These are phyloP conservation scores for Asparagopsis taxiformis DNA, from an alignment of 31 red algal species.

Conservation along the genomic window DNA sequence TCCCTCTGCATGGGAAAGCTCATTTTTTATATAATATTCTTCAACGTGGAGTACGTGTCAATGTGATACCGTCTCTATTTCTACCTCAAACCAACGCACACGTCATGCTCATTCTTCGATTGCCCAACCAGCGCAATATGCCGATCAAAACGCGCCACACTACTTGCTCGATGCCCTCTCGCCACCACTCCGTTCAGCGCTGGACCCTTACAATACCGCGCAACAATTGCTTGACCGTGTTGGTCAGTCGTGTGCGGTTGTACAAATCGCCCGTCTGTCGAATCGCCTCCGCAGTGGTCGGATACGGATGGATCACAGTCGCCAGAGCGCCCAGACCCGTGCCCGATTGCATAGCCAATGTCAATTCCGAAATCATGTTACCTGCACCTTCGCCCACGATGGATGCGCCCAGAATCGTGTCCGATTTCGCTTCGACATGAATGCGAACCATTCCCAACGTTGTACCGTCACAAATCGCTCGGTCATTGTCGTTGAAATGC, in stretches of 20 bases:
- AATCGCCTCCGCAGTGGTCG: constrained; percentile 69
- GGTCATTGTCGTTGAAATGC: constrained; percentile 58
- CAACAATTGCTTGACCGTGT: constrained; percentile 59
- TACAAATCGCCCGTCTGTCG: constrained; percentile 64
- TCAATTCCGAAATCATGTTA: constrained; percentile 74
- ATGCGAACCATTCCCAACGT: constrained; percentile 50
- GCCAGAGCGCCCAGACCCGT: constrained; percentile 67
- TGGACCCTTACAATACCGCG: constrained; percentile 58
- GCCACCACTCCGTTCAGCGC: too few relatives aligned
- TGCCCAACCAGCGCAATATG: too few relatives aligned
- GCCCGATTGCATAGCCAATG: constrained; percentile 57
- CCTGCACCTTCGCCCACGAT: constrained; percentile 55
- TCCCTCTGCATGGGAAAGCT: too few relatives aligned
- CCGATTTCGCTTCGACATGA: constrained; percentile 61
- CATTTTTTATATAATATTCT: too few relatives aligned
- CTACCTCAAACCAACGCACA: too few relatives aligned
- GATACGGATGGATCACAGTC: constrained; percentile 77
- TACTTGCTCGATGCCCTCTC: too few relatives aligned
- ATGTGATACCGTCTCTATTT: too few relatives aligned
- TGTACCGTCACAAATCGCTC: constrained; percentile 48
- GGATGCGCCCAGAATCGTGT: constrained; percentile 59
- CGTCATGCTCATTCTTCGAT: too few relatives aligned
- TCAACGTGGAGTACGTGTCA: too few relatives aligned
- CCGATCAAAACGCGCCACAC: too few relatives aligned
- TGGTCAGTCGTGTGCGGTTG: constrained; percentile 56